Conservation (phyloP, 2,329 filamentous ascomycete genomes). For the Thermomyces lanuginosus region DNA sequence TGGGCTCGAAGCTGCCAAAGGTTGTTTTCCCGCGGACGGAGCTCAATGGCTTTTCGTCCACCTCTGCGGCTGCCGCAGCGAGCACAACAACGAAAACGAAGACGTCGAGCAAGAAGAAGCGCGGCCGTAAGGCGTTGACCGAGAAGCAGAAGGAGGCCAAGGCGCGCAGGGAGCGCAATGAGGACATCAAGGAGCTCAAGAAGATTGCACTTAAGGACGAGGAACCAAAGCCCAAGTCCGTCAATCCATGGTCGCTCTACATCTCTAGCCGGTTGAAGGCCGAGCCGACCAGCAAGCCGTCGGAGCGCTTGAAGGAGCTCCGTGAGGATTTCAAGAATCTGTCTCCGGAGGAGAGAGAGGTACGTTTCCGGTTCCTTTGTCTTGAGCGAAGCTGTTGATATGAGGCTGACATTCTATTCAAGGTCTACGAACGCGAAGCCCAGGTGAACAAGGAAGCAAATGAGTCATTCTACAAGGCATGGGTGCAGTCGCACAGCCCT, state of each 20-base stretch:
- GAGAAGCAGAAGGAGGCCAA: conserved; percentile 16
- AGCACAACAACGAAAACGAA: conserved; percentile 10
- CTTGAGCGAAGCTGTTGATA: conserved; percentile 11
- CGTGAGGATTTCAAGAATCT: conserved; percentile 7
- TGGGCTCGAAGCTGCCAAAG: too few species aligned
- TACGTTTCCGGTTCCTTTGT: conserved; percentile 1
- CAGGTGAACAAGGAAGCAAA: conserved; percentile 31
- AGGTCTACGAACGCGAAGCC: conserved; percentile 40
- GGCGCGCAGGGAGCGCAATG: conserved; percentile 15
- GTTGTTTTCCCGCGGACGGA: too few species aligned
- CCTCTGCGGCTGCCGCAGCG: too few species aligned
- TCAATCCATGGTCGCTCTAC: conserved; percentile 12
- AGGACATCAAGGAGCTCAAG: conserved; percentile 20
- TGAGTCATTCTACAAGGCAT: conserved; percentile 32
- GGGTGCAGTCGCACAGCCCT: conserved; percentile 39
- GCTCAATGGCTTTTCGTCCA: too few species aligned
- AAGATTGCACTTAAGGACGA: conserved; percentile 13
- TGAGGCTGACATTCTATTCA: conserved; percentile 3
- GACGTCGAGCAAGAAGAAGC: conserved; percentile 13
- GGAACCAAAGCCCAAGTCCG: conserved; percentile 16
- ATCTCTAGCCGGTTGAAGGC: conserved; percentile 12
- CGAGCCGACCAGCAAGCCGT: neutral
- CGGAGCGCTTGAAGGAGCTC: conserved; percentile 11
- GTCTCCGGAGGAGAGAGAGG: conserved; percentile 8
- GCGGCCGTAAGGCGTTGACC: conserved; percentile 15